These are phyloP conservation scores for Yamadazyma taylorii DNA, from an alignment of 1,139 yeast species.

Conservation along the genomic window DNA sequence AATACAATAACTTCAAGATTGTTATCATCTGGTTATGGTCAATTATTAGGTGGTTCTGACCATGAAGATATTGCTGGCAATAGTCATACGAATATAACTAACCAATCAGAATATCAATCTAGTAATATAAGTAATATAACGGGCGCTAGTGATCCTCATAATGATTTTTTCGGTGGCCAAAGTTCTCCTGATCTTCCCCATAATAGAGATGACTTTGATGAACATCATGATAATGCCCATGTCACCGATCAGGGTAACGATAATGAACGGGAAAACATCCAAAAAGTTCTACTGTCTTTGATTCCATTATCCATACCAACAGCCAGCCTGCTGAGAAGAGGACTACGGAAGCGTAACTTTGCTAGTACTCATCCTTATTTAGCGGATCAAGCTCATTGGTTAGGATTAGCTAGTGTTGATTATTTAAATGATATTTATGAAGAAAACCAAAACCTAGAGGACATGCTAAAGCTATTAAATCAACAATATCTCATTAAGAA, in stretches of 20 bases:
- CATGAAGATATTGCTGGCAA: not conserved
- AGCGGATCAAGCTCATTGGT: conserved; percentile 49
- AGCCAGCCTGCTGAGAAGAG: conserved; percentile 21
- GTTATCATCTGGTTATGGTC: conserved; percentile 1
- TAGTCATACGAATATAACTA: not conserved
- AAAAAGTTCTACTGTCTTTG: conserved; percentile 13
- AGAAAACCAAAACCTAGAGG: conserved; percentile 33
- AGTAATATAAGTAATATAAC: no score
- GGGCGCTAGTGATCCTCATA: not conserved
- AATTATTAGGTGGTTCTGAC: not conserved
- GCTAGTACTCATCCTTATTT: conserved; percentile 49
- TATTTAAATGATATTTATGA: conserved; percentile 41
- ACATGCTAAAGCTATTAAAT: conserved; percentile 37
- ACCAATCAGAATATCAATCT: no score
- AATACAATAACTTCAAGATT: not conserved
- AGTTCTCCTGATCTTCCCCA: not conserved
- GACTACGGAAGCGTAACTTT: conserved; percentile 44
- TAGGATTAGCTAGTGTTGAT: conserved; percentile 38
- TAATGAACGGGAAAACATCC: conserved; percentile 10
- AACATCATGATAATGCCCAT: not conserved
- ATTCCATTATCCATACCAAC: conserved; percentile 7
- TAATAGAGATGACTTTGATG: not conserved
- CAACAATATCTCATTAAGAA: conserved; percentile 34
- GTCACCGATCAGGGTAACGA: not conserved
- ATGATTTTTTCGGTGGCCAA: no score